phyloP scores from a whole-genome alignment of 805 yeast genomes.

The Alloascoidea hylecoeti region DNA sequence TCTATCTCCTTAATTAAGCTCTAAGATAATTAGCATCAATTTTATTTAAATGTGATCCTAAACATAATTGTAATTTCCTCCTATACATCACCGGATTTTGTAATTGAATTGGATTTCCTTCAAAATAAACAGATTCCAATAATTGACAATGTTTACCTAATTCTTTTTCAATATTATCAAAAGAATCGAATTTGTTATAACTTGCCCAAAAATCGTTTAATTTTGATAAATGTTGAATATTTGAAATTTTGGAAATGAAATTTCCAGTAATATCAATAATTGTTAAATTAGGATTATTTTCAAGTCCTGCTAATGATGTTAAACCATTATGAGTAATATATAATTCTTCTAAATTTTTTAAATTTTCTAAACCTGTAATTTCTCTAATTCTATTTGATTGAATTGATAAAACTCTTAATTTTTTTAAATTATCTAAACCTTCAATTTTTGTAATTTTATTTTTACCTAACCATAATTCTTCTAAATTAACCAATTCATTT shows the following conservation, averaged over 20 bases:
- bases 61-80: conserved; percentile 60
- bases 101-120: conserved; percentile 79
- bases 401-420: conserved; percentile 66
- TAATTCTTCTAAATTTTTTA: conserved; percentile 66
- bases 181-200: conserved; percentile 51
- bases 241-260: conserved; percentile 42
- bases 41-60: conserved; percentile 61
- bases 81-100: conserved; percentile 71
- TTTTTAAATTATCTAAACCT: conserved; percentile 42
- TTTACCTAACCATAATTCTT: conserved; percentile 87
- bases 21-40: conserved; percentile 78
- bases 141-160: conserved; percentile 39
- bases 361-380: conserved; percentile 67
- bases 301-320: conserved; percentile 61
- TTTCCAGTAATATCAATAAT: conserved; percentile 79
- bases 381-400: conserved; percentile 74
- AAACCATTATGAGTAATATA: conserved; percentile 82
- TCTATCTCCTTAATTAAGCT: too few species aligned
- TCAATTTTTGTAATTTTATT: conserved; percentile 57
- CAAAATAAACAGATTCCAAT: conserved; percentile 84
- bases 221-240: conserved; percentile 46
- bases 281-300: conserved; percentile 47
- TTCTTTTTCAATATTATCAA: conserved; percentile 54
- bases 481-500: conserved; percentile 36
- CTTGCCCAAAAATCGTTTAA: conserved; percentile 94